Evolutionary conservation across 2,329 filamentous ascomycete species (phyloP), one percentile per base, ranked within the genome.

Genomic region (Xylariaceae sp.): DNA sequence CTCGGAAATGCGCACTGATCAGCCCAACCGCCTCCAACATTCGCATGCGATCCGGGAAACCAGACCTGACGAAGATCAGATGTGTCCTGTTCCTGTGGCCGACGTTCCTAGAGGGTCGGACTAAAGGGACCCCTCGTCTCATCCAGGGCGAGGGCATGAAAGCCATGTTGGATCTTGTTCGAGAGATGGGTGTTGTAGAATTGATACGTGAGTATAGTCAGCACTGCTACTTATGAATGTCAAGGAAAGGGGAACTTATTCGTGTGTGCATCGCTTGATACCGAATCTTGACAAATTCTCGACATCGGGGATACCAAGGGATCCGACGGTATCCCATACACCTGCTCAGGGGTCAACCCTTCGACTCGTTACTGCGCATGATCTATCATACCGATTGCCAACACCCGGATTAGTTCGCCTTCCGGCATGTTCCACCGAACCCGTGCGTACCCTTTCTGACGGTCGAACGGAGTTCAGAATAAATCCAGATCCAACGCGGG

Each of bases 21-120:
- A 4, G 73, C 69, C 82, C 82, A 88, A 1, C 88, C 87, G 37
- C 88, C 88, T 3, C 88, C 88, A 51, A 88, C 83, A 66, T 90
- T 88, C 9, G 79, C 84, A 69, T 92, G 88, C 53, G 82, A 83
- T 5, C 88, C 88, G 0, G 88, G 85, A 67, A 92, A 91, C 85
- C 85, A 87, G 10, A 80, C 78, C 62, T 81, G 79, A 34, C 78
- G 74, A 50, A 81, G 71, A 60, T 81, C 74, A 1, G 77, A 78
- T 18, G 70, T 73, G 11, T 72, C 66, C 42, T 69, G 71, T 35
- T 76, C 74, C 30, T 72, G 69, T 0, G 71, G 71, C 7, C 72
- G 70, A 17, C 77, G 73, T 64, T 82, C 79, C 82, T 80, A 85
- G 1, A 85, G 70, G 1, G 82, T 80, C 10, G 82, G 81, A n/a